Evolutionary conservation across 2,329 filamentous ascomycete genomes (phyloP).

Genomic region (Colletotrichum musae): DNA sequence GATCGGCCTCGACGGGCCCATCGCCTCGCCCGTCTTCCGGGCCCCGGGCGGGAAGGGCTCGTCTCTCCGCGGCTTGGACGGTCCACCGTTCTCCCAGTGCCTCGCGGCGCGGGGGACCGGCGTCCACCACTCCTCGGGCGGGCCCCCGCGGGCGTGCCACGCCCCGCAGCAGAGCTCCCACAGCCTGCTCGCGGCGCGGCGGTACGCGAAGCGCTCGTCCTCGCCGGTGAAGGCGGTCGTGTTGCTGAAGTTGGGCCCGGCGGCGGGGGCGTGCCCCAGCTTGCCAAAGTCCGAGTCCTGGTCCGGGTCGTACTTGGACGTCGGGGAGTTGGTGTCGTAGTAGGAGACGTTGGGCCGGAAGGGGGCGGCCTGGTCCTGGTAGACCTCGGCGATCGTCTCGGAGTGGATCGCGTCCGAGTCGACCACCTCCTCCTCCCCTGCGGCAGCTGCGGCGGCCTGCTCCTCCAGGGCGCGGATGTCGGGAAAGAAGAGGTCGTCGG

Average conservation of each 20-base stretch:
- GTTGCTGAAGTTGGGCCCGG: conserved; percentile 76
- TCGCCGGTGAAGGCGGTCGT: conserved; percentile 81
- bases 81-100: conserved; percentile 72
- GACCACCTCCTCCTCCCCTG: conserved; percentile 37
- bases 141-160: conserved; percentile 76
- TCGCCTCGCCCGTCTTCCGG: conserved; percentile 25
- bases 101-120: conserved; percentile 75
- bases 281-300: conserved; percentile 70
- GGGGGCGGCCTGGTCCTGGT: conserved; percentile 82
- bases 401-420: conserved; percentile 58
- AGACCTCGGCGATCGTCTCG: conserved; percentile 73
- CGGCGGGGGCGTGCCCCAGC: conserved; percentile 41
- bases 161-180: conserved; percentile 84
- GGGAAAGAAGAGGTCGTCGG: conserved; percentile 85
- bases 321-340: conserved; percentile 66
- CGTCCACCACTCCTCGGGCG: conserved; percentile 67
- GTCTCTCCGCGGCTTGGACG: conserved; percentile 34
- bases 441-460: not conserved
- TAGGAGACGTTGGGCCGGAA: conserved; percentile 85
- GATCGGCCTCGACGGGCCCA: conserved; percentile 46
- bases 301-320: conserved; percentile 67
- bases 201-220: conserved; percentile 86
- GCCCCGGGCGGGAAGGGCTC: conserved; percentile 1
- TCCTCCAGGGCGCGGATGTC: conserved; percentile 55
- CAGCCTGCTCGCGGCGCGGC: conserved; percentile 80